Evolutionary conservation across 1,284 basidiomycete genomes (phyloP).

Genomic region (Ceratobasidium sp.): DNA sequence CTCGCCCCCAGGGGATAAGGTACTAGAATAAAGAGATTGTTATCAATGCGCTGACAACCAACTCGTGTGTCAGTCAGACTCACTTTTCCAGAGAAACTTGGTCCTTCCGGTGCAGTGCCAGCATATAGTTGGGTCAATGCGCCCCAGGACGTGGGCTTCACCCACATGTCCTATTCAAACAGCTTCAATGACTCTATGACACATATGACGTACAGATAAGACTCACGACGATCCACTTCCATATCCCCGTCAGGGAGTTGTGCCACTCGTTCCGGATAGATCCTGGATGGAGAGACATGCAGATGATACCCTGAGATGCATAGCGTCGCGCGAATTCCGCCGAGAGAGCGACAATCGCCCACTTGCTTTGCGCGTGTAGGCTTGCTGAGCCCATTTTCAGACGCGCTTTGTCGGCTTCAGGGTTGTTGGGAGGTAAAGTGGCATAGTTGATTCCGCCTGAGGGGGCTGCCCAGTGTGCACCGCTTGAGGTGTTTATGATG

Average conservation of each 20-base stretch:
- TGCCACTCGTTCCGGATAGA: constrained; percentile 29
- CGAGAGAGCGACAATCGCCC: constrained; percentile 41
- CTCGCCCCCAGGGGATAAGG: constrained; percentile 43
- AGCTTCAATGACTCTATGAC: constrained; percentile 4
- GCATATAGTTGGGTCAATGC: constrained; percentile 66
- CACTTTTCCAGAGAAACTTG: constrained; percentile 52
- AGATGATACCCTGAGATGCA: constrained; percentile 47
- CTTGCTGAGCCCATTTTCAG: constrained; percentile 9
- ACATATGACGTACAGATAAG: constrained; percentile 18
- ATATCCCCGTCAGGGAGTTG: constrained; percentile 39
- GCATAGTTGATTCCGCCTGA: constrained; percentile 31
- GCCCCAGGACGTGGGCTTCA: constrained; percentile 56
- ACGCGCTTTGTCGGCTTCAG: constrained; percentile 16
- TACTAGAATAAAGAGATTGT: constrained; percentile 27
- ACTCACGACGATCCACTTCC: constrained; percentile 33
- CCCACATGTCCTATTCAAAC: constrained; percentile 51
- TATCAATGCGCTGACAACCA: neutral
- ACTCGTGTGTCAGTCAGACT: constrained; percentile 18
- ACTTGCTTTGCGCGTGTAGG: constrained; percentile 35
- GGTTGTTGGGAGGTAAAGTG: constrained; percentile 10
- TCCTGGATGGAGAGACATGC: constrained; percentile 48
- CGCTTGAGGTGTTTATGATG: constrained; percentile 13
- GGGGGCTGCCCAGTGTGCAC: constrained; percentile 22
- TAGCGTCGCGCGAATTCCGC: constrained; percentile 48
- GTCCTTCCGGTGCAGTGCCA: constrained; percentile 62